Conservation (phyloP, 108 stramenopile species). For the Cyclotella cryptica region DNA sequence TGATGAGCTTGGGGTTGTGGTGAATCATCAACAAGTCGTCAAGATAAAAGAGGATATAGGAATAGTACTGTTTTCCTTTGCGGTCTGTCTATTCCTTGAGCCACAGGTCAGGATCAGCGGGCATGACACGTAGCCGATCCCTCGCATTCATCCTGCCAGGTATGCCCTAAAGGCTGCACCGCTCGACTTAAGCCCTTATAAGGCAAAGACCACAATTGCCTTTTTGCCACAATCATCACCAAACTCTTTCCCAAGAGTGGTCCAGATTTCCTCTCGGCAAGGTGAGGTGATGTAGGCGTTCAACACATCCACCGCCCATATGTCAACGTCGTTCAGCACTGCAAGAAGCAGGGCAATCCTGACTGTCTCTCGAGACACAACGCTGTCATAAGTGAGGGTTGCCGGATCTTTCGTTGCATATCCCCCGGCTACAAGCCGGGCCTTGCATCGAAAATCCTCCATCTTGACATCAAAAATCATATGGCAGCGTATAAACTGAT, state of each 20-base stretch:
- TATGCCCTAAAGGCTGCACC: conserved; percentile 25
- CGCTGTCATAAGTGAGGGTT: conserved; percentile 39
- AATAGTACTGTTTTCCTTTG: conserved; percentile 26
- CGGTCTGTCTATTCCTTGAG: conserved; percentile 6
- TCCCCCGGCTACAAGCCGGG: conserved; percentile 60
- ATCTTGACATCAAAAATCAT: conserved; percentile 27
- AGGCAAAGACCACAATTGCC: conserved; percentile 15
- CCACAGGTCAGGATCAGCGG: conserved; percentile 58
- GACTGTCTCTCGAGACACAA: conserved; percentile 56
- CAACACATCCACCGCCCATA: conserved; percentile 42
- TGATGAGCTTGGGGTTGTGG: conserved; percentile 26
- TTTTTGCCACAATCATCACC: conserved; percentile 23
- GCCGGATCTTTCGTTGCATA: conserved; percentile 48
- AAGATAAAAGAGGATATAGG: conserved; percentile 47
- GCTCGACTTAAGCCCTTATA: conserved; percentile 30
- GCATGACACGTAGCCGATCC: conserved; percentile 30
- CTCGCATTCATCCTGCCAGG: conserved; percentile 11
- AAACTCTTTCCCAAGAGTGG: conserved; percentile 31
- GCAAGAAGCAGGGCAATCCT: conserved; percentile 56
- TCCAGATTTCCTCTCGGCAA: conserved; percentile 28
- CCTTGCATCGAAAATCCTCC: conserved; percentile 49
- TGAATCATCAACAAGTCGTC: conserved; percentile 17
- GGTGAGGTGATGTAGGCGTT: conserved; percentile 57
- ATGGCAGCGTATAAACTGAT: neutral
- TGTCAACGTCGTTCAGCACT: conserved; percentile 46